Evolutionary conservation across 805 yeast species (phyloP), one percentile per base, ranked within the genome.

Genomic region (Barnettozyma pratensis): DNA sequence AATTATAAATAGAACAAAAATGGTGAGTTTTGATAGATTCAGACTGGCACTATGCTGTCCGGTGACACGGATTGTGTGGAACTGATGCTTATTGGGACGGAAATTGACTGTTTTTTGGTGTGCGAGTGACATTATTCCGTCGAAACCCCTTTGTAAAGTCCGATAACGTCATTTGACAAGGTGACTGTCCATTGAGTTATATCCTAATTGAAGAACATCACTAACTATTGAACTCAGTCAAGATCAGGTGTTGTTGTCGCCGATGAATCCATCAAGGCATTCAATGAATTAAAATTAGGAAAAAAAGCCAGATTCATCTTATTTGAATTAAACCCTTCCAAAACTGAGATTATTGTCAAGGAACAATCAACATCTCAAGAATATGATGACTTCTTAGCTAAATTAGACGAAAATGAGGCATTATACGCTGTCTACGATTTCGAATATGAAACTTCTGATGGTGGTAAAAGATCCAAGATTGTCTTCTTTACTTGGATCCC

Each of bases 351-450:
- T 68, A 77, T 90, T 48, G 97, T 94, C 53, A 91, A 83, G 64
- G 80, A 85, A 69, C 87, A 92, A 54, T 89, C 97, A 47, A 72
- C 76, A 46, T 85, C 82, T 27, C 64, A 62, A 37, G 86, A 83
- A 60, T 94, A 94, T 73, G 98, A 94, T 62, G 72, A 81, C 37
- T 94, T 94, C 72, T 72, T 92, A 62, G 89, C 81, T 67, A 80
- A 86, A 65, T 81, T 94, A 63, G 97, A 98, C 61, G 99, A 94
- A 75, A 80, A 87, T 68, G 97, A 92, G 67, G 89, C 97, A 74
- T 83, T 91, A 70, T 94, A 94, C 70, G 99, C 98, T 52, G 83
- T 94, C 49, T 94, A 89, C 74, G 98, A 92, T 74, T 92, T 94
- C 63, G 97, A 92, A 75, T 94, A 91, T 72, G 96, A 90, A 71